Evolutionary conservation across 2,329 filamentous ascomycete species (phyloP).

Genomic region (Colletotrichum brevisporum): DNA sequence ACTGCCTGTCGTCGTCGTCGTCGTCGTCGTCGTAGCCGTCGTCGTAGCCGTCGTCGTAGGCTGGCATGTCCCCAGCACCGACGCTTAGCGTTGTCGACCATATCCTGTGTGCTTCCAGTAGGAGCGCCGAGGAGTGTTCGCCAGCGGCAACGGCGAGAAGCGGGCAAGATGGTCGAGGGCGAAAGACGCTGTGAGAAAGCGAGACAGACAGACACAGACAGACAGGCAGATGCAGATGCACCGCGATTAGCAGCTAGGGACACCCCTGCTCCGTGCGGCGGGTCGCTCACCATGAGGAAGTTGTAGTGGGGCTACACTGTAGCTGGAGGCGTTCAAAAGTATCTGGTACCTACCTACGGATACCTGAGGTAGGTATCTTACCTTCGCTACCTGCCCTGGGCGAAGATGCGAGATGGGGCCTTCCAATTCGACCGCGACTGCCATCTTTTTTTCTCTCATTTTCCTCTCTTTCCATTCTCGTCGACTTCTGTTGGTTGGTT

Average conservation of each 20-base stretch:
- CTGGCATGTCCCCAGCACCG: constrained; percentile 27
- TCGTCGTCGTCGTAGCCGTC: too few relatives aligned
- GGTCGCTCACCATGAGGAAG: constrained; percentile 25
- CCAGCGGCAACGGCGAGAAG: constrained; percentile 33
- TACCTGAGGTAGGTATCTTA: too few relatives aligned
- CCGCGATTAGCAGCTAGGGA: constrained; percentile 23
- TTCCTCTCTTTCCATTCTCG: background rate
- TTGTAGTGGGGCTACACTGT: background rate
- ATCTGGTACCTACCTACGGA: constrained; percentile 24
- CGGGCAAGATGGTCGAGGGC: background rate
- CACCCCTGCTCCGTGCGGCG: constrained; percentile 28
- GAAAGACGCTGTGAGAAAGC: background rate
- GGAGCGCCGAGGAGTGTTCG: constrained; percentile 29
- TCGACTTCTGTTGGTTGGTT: background rate
- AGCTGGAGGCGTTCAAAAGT: constrained; percentile 26
- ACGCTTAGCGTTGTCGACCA: constrained; percentile 16
- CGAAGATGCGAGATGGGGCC: constrained; percentile 27
- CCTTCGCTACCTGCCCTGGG: background rate
- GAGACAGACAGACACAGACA: background rate
- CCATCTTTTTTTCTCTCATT: background rate
- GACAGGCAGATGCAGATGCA: constrained; percentile 11
- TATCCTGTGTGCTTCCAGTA: constrained; percentile 14
- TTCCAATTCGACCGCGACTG: constrained; percentile 35
- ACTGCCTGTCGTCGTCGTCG: too few relatives aligned
- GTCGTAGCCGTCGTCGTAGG: background rate